Evolutionary conservation across 371 early-diverging fungal species (phyloP), one percentile per base, ranked within the genome.

Genomic region (Actinomortierella ambigua): DNA sequence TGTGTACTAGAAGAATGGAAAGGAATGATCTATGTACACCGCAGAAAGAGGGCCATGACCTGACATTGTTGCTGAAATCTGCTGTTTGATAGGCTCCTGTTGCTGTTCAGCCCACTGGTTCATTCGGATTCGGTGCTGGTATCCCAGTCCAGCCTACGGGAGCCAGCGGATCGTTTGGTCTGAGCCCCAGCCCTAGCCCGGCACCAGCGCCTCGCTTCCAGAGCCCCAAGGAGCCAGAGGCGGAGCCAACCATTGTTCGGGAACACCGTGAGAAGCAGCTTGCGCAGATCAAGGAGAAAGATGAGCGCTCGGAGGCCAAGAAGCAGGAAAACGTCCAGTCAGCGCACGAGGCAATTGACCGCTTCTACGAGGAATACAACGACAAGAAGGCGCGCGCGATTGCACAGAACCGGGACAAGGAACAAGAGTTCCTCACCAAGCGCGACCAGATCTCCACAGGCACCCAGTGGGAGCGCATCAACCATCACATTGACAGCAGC

Each of bases 311-410:
- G 2, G 79, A 82, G 55, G 71, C 65, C 5, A 91, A 89, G 65
- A 91, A 92, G 68, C 84, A 85, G 63, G 89, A 89, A 53, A 85
- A 82, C 0, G 77, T 94, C 15, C 77, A 82, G 7, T 75, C 84
- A 43, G 97, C 97, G 3, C 88, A 90, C 63, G 90, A 88, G 50
- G 86, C 88, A 6, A 88, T 97, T 59, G 96, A 97, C 67, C 85
- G 88, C 51, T 96, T 96, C 78, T 97, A 97, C 68, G 95, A 94
- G 58, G 96, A 96, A 46, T 97, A 96, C 71, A 95, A 95, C 64
- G 91, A 91, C 66, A 95, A 91, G 81, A 94, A 93, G 76, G 85
- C 86, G 47, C 87, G 87, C 63, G 79, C 88, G 1, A 86, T 94
- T 53, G 82, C 86, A 59, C 83, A 88, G 60, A 96, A 96, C 84